These are phyloP conservation scores for Yamadazyma trypodendri DNA, from an alignment of 1,139 yeast species.

Conservation along the genomic window DNA sequence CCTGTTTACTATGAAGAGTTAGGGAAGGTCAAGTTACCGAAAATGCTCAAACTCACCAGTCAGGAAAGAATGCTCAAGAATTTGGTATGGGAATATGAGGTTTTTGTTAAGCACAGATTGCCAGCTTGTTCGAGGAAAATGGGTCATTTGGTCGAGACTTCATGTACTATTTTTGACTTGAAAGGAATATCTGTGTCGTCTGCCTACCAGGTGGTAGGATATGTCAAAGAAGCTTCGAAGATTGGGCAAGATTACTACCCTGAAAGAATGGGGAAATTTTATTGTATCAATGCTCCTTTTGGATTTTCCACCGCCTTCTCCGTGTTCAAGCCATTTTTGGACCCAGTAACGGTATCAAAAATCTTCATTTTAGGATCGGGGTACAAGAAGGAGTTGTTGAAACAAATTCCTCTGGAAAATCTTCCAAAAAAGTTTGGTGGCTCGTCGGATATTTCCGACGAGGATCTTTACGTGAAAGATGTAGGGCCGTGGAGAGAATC, in stretches of 20 bases:
- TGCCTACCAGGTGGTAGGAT: slow-evolving; percentile 80
- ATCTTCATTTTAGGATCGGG: slow-evolving; percentile 81
- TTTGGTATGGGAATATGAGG: slow-evolving; percentile 96
- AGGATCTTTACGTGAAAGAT: slow-evolving; percentile 84
- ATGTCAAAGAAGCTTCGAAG: slow-evolving; percentile 87
- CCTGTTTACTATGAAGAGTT: slow-evolving; percentile 93
- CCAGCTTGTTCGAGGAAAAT: slow-evolving; percentile 91
- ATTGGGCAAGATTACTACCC: slow-evolving; percentile 98
- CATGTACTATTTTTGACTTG: slow-evolving; percentile 92
- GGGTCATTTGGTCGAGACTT: slow-evolving; percentile 82
- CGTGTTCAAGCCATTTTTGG: slow-evolving; percentile 87
- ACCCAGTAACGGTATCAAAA: slow-evolving; percentile 96
- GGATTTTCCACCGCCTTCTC: slow-evolving; percentile 94
- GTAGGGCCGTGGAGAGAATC: slow-evolving; percentile 97
- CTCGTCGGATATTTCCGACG: slow-evolving; percentile 59
- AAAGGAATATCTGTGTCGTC: slow-evolving; percentile 87
- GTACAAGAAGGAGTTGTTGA: slow-evolving; percentile 77
- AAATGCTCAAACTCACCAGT: slow-evolving; percentile 89
- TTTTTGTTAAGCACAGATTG: slow-evolving; percentile 76
- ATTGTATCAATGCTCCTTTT: slow-evolving; percentile 92
- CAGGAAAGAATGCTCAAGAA: slow-evolving; percentile 96
- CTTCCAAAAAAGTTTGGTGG: slow-evolving; percentile 93
- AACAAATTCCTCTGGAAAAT: slow-evolving; percentile 91
- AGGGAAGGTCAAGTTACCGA: slow-evolving; percentile 82
- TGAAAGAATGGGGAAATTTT: slow-evolving; percentile 99